Evolutionary conservation across 805 yeast species (phyloP), one percentile per base, ranked within the genome.

Genomic region (Lipomyces anomalus): DNA sequence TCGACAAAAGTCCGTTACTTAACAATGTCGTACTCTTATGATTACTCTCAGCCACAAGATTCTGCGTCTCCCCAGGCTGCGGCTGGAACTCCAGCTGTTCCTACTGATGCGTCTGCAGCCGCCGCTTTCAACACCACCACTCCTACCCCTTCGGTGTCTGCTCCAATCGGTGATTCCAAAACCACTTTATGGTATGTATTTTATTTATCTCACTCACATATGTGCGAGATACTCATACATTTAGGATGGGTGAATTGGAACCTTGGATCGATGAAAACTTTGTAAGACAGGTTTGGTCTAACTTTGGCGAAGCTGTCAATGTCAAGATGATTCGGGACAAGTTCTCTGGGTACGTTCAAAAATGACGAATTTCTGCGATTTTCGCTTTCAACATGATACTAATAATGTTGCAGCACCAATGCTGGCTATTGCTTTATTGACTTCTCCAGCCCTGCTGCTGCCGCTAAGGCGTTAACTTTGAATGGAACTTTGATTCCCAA

Each of bases 381-480:
- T 22, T 36, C 11, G 6, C 16, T 21, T 22, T 6, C 35, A n/a
- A 11, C 18, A 6, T 36, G 40, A n/a, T n/a, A n/a, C 6, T 35
- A 11, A 35, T n/a, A 11, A 35, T 20, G 13, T 35, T 20, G 13
- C 47, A 49, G 55, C 28, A 63, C 68, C 36, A 78, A 78, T 57
- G 77, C 82, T 13, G 88, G 87, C 20, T 89, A 87, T 64, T 84
- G 95, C 62, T 88, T 88, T 64, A 76, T 88, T 29, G 84, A 83
- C 41, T 88, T 88, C 62, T 71, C 79, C 22, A 70, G 71, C 42
- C 68, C 72, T 42, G 74, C 74, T 17, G 74, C 75, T 28, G 90
- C 92, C 0, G 68, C 79, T 2, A 71, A 71, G 37, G 95, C 94
- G 1, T 45, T 57, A 18, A 66, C 73, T 43, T 72, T 76, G 44